Evolutionary conservation across 192 early-diverging fungal genomes (phyloP), one percentile per base, ranked within the genome.

Genomic region (Backusella sp.): DNA sequence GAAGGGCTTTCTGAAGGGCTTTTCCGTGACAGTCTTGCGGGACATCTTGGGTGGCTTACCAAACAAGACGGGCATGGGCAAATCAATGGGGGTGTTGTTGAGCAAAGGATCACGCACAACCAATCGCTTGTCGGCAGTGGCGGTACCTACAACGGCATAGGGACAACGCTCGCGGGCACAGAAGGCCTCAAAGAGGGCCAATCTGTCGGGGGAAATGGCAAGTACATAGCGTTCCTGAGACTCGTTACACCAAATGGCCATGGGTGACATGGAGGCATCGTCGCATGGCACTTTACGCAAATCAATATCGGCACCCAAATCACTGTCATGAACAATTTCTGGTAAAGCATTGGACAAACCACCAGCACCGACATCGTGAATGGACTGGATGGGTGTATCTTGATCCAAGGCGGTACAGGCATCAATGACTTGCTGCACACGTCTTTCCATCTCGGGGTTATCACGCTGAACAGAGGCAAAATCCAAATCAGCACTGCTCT

Each of bases 241-340:
- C 85, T 99, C 98, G 59, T 99, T 99, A 86, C 98, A 99, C 98
- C 98, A 99, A 62, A 99, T 97, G 82, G 99, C 98, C 98, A 99
- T 98, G n/a, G 98, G 98, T 66, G 94, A 96, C 94, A 99, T 93
- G 67, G 91, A 83, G 12, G 91, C 87, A 75, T 99, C 98, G 77
- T 95, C 97, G 73, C 89, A 91, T 26, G 94, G 96, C 66, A 99
- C 92, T 42, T 94, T 90, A 41, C 97, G 94, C 36, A 99, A 82
- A 86, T 98, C 92, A 81, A 99, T 94, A 4, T 84, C 71, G 36
- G 96, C 97, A 70, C 98, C 98, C 34, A 97, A 90, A 68, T 90
- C 91, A 70, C 91, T 87, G 84, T 99, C 98, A 82, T 99, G 94
- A 34, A 99, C 98, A 73, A 99, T 92, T 87, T 99, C 98, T 28